Conservation (phyloP, 75 land plant species). For the Cunninghamia lanceolata region DNA sequence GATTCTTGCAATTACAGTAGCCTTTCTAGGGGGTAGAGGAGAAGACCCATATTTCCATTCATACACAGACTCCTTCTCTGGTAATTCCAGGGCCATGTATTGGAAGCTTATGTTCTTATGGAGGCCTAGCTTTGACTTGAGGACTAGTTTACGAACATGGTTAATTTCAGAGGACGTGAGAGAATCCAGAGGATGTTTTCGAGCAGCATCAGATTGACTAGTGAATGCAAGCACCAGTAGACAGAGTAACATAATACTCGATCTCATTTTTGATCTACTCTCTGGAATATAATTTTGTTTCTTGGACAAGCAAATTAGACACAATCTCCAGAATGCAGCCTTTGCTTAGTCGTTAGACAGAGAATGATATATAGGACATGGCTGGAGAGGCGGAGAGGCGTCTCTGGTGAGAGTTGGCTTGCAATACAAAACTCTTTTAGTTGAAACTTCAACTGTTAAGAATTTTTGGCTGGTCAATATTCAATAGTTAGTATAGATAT, state of each 20-base stretch:
- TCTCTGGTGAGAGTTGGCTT: no score
- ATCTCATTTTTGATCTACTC: neutral
- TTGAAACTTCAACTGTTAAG: no score
- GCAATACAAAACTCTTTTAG: no score
- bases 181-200: constrained; percentile 55
- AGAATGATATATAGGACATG: no score
- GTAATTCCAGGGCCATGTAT: constrained; percentile 55
- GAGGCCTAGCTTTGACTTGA: neutral
- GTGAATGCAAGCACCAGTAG: neutral
- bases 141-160: constrained; percentile 19
- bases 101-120: constrained; percentile 30
- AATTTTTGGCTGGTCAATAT: no score
- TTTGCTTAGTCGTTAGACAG: no score
- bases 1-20: constrained; percentile 36
- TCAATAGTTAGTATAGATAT: no score
- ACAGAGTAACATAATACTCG: neutral
- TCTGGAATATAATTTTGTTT: no score
- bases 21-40: constrained; percentile 36
- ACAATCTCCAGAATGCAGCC: no score
- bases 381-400: no score
- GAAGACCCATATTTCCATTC: constrained; percentile 32
- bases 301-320: no score
- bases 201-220: neutral
- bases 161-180: constrained; percentile 33
- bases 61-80: constrained; percentile 50